Evolutionary conservation across 2,329 filamentous ascomycete species (phyloP).

Genomic region (Botrytis fragariae): DNA sequence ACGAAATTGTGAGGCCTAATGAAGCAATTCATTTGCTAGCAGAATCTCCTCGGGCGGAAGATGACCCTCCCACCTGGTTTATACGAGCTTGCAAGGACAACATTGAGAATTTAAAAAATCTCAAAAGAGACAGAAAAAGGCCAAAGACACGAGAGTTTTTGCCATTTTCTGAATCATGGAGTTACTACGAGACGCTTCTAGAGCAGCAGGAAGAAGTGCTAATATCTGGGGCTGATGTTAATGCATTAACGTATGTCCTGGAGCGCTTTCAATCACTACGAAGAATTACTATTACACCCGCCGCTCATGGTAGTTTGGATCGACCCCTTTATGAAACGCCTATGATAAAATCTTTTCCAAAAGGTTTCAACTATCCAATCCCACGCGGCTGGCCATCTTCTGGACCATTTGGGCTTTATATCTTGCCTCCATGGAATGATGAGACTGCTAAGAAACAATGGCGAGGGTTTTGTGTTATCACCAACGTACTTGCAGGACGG

Average conservation of each 20-base stretch:
- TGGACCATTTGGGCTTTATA: neutral
- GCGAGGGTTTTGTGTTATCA: neutral
- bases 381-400: neutral
- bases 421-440: neutral
- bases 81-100: neutral
- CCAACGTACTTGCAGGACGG: neutral
- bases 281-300: neutral
- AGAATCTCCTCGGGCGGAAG: neutral
- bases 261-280: neutral
- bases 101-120: neutral
- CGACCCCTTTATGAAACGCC: neutral
- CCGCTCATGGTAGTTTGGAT: neutral
- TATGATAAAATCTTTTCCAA: neutral
- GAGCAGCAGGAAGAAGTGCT: neutral
- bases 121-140: neutral
- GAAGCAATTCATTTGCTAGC: neutral
- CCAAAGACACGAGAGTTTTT: neutral
- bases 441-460: neutral
- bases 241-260: neutral
- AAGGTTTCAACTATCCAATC: neutral
- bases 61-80: neutral
- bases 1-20: neutral
- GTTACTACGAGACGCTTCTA: neutral
- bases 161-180: neutral
- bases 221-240: neutral